These are phyloP conservation scores for Lasiosphaeria ovina DNA, from an alignment of 495 filamentous ascomycete species.

Conservation along the genomic window DNA sequence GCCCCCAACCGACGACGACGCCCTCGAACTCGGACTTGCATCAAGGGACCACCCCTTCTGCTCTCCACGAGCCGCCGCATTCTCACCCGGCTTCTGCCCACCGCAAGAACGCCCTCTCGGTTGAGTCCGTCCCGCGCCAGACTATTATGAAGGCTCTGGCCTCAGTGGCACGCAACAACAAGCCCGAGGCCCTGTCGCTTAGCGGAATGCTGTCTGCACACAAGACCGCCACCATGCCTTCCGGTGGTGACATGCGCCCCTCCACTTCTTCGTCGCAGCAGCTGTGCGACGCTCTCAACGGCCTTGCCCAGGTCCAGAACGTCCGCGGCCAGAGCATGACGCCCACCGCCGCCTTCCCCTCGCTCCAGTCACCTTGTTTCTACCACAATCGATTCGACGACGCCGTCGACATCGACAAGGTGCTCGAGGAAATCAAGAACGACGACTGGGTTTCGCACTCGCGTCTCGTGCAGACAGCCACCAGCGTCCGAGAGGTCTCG, in stretches of 20 bases:
- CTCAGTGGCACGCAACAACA: slow-evolving; percentile 63
- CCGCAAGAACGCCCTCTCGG: slow-evolving; percentile 61
- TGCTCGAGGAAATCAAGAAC: slow-evolving; percentile 88
- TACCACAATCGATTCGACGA: slow-evolving; percentile 97
- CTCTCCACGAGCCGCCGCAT: slow-evolving; percentile 9
- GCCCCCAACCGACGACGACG: neutral
- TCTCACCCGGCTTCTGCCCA: slow-evolving; percentile 34
- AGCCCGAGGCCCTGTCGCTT: slow-evolving; percentile 55
- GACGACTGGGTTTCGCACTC: slow-evolving; percentile 92
- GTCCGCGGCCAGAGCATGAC: slow-evolving; percentile 41
- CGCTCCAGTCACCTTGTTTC: slow-evolving; percentile 87
- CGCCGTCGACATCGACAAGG: slow-evolving; percentile 90
- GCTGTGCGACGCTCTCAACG: slow-evolving; percentile 64
- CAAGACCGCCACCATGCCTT: slow-evolving; percentile 27
- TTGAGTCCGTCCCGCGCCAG: slow-evolving; percentile 74
- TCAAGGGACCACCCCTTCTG: neutral
- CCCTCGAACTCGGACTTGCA: slow-evolving; percentile 1
- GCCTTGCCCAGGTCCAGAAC: slow-evolving; percentile 47
- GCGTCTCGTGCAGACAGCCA: slow-evolving; percentile 88
- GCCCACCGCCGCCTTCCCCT: slow-evolving; percentile 61
- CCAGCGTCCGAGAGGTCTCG: slow-evolving; percentile 89
- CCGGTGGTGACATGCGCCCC: slow-evolving; percentile 46
- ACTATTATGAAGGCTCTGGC: slow-evolving; percentile 87
- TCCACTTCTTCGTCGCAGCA: slow-evolving; percentile 56
- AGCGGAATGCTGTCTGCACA: slow-evolving; percentile 49